Evolutionary conservation across 2,329 filamentous ascomycete genomes (phyloP), one percentile per base, ranked within the genome.

Genomic region (Claviceps citrina): DNA sequence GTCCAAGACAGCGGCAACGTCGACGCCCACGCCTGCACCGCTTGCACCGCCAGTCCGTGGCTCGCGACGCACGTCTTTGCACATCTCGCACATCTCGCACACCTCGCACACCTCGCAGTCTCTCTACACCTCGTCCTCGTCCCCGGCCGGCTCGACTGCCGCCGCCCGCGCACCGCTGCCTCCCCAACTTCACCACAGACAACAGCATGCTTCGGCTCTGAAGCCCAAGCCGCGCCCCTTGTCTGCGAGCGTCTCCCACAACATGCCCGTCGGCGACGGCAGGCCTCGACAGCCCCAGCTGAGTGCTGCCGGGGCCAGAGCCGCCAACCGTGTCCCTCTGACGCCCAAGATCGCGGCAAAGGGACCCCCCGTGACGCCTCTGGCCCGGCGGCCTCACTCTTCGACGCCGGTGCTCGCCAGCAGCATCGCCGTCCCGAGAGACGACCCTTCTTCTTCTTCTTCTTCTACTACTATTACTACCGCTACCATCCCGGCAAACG

Each of bases 221-320:
- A 18, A 22, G 5, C 10, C 32, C n/a, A 41, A 39, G 31, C 34
- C 22, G 36, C 42, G 31, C 39, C 34, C 42, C 15, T 36, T 33
- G 5, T 35, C 33, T 12, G 38, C 38, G 49, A 47, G 47, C 46
- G 8, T 24, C 41, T 45, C 44, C 37, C 46, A n/a, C 40, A 59
- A 52, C 36, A 59, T 61, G 57, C 56, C 72, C 54, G 66, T 72
- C 46, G 64, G 61, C 60, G 68, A 68, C 60, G 68, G 67, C 49
- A 68, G 68, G 54, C 73, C 78, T 31, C 69, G 81, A 53, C 78
- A 78, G 63, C 81, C 84, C 39, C 71, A 76, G 43, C 73, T 86
- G 51, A 72, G 68, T 57, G 70, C 78, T 47, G 65, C 75, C 34
- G 73, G 70, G 35, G 66, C 71, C 49, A 68, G 77, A 70, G 56